phyloP scores from a whole-genome alignment of 768 basidiomycete genomes.

The Lactifluus subvellereus region DNA sequence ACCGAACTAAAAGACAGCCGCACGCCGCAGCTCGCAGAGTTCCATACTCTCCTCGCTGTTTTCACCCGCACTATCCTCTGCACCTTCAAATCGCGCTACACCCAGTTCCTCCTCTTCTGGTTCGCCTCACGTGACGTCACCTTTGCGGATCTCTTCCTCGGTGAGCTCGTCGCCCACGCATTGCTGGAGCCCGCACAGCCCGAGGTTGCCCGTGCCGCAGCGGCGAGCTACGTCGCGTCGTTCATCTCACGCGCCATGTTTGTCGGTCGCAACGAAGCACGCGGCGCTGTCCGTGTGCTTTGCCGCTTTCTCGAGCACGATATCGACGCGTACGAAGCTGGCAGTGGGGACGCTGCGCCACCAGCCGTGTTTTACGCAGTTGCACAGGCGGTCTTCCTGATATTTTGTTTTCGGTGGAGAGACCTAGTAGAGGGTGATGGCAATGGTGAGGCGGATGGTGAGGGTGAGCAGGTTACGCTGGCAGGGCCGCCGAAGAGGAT shows the following conservation, averaged over 20 bases:
- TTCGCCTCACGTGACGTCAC: slow-evolving; percentile 84
- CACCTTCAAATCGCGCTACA: slow-evolving; percentile 96
- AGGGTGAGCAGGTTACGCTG: slow-evolving; percentile 34
- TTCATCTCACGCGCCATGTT: slow-evolving; percentile 88
- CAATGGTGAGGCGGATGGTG: slow-evolving; percentile 20
- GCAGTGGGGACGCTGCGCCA: slow-evolving; percentile 34
- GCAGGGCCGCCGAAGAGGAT: slow-evolving; percentile 40
- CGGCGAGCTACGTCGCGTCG: slow-evolving; percentile 88
- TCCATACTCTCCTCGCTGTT: slow-evolving; percentile 83
- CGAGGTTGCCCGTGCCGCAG: slow-evolving; percentile 80
- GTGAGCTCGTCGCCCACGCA: slow-evolving; percentile 88
- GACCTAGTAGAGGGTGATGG: slow-evolving; percentile 65
- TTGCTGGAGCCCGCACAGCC: slow-evolving; percentile 54
- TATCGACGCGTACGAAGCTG: slow-evolving; percentile 55
- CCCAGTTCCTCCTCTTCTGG: slow-evolving; percentile 96
- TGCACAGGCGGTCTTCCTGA: slow-evolving; percentile 85
- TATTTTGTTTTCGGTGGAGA: slow-evolving; percentile 97
- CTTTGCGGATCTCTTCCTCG: slow-evolving; percentile 90
- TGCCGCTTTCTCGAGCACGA: slow-evolving; percentile 78
- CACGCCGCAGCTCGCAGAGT: slow-evolving; percentile 52
- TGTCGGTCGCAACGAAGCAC: slow-evolving; percentile 67
- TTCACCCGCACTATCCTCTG: slow-evolving; percentile 92
- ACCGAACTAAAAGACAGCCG: slow-evolving; percentile 30
- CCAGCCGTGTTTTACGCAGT: slow-evolving; percentile 88
- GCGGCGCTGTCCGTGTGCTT: slow-evolving; percentile 73